These are phyloP conservation scores for Rhodotorula sp. DNA, from an alignment of 1,284 basidiomycete species.

Conservation along the genomic window DNA sequence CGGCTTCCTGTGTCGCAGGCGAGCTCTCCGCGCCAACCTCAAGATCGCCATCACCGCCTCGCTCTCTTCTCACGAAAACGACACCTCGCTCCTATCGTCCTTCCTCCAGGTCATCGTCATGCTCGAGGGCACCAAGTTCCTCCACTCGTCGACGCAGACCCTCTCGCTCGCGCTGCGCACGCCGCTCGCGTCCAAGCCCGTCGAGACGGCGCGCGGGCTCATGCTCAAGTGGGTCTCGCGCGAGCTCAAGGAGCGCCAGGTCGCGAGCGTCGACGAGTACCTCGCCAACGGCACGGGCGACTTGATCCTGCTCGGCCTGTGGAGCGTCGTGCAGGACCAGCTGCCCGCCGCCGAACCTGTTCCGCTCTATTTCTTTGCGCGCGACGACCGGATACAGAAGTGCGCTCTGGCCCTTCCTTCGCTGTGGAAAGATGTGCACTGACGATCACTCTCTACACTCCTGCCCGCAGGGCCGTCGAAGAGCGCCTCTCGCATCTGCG, in stretches of 20 bases:
- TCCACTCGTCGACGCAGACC: conserved; percentile 36
- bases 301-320: conserved; percentile 42
- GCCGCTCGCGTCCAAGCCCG: conserved; percentile 34
- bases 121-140: conserved; percentile 43
- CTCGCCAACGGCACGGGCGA: conserved; percentile 42
- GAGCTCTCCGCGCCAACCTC: conserved; percentile 43
- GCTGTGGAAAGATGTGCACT: not conserved
- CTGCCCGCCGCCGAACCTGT: conserved; percentile 23
- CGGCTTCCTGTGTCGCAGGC: not conserved
- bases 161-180: conserved; percentile 40
- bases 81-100: conserved; percentile 41
- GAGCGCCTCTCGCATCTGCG: conserved; percentile 27
- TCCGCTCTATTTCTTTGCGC: conserved; percentile 41
- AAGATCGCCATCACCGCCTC: conserved; percentile 43
- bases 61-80: conserved; percentile 18
- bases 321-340: conserved; percentile 40
- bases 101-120: conserved; percentile 46
- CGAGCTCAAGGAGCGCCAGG: conserved; percentile 39
- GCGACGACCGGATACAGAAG: conserved; percentile 40
- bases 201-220: conserved; percentile 30
- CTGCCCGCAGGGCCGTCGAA: conserved; percentile 29
- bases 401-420: not conserved
- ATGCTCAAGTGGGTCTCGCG: conserved; percentile 41
- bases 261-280: conserved; percentile 44
- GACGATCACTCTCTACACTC: not conserved